phyloP scores from a whole-genome alignment of 164 flowering plant species.

The Buxus sempervirens region DNA sequence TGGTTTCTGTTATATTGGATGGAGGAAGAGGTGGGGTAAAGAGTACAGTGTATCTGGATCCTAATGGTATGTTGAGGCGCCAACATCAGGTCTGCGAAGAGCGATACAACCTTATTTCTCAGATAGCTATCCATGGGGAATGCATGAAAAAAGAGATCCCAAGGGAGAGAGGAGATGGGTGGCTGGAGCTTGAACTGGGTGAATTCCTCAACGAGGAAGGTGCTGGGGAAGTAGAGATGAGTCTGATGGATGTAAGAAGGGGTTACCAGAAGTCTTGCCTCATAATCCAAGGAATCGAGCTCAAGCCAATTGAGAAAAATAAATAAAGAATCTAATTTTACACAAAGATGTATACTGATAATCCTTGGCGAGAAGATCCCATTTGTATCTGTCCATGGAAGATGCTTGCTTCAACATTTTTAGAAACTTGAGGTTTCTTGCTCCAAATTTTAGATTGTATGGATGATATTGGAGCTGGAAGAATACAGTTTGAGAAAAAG shows the following conservation, averaged over 20 bases:
- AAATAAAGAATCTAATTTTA: background rate
- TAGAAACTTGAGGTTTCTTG: no score
- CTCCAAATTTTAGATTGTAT: no score
- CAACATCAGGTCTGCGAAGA: background rate
- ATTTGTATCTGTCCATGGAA: background rate
- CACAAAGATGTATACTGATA: background rate
- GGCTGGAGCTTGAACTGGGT: conserved; percentile 59
- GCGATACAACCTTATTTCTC: background rate
- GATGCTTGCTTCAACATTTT: no score
- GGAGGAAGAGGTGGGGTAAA: conserved; percentile 6
- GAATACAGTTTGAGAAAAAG: no score
- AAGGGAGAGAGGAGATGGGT: conserved; percentile 40
- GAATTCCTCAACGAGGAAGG: conserved; percentile 35
- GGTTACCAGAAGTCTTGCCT: conserved; percentile 51
- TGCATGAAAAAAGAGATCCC: conserved; percentile 15
- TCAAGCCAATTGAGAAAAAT: conserved; percentile 38
- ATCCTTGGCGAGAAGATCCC: background rate
- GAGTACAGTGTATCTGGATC: conserved; percentile 8
- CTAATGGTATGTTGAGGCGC: background rate
- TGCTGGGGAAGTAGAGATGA: conserved; percentile 40
- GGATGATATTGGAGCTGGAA: no score
- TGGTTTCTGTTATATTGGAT: conserved; percentile 15
- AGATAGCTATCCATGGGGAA: no score
- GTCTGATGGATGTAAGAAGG: conserved; percentile 30
- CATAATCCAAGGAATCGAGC: conserved; percentile 58